Evolutionary conservation across 225 moss, liverwort and hornwort species (phyloP), one percentile per base, ranked within the genome.

Genomic region (Marchantia paleacea): DNA sequence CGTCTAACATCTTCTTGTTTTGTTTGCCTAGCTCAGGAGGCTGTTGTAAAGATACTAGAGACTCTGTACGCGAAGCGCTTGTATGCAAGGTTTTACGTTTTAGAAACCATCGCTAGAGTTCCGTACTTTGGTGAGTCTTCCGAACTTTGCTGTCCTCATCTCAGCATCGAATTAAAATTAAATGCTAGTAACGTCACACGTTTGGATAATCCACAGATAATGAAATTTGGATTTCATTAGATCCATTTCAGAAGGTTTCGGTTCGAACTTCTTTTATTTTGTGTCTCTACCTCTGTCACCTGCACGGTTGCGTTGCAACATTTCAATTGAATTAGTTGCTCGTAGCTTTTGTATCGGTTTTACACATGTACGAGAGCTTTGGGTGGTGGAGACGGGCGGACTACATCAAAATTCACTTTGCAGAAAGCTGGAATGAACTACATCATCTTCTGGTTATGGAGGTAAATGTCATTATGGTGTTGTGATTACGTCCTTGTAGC

Each of bases 321-420:
- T 64, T 26, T 39, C 5, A 62, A 66, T 12, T 26, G 6, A 10
- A 25, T 51, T 0, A 39, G 4, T 13, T 22, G 58, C 26, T 18
- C 16, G 14, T 83, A 90, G 94, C 96, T 1, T 96, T 96, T 82
- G 92, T 96, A 55, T 96, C 96, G 29, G 96, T 96, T 14, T 75
- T 96, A 14, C 92, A 96, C 70, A 80, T 94, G 90, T 96, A 96
- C 61, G 94, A 96, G 77, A 94, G 86, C 79, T 96, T 96, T 76
- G 96, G 96, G 18, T 96, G 94, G 96, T 96, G 96, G 96, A 89
- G 96, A 80, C 94, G 94, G 52, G 87, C 89, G 47, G 96, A 94
- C 76, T 94, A 96, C 87, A 83, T 96, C 10, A 94, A 96, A 82
- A 89, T 96, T 31, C 96, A 94, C 78, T 96, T 96, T 69, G 94